Conservation (phyloP, 2,329 filamentous ascomycete genomes). For the Tolypocladium inflatum region DNA sequence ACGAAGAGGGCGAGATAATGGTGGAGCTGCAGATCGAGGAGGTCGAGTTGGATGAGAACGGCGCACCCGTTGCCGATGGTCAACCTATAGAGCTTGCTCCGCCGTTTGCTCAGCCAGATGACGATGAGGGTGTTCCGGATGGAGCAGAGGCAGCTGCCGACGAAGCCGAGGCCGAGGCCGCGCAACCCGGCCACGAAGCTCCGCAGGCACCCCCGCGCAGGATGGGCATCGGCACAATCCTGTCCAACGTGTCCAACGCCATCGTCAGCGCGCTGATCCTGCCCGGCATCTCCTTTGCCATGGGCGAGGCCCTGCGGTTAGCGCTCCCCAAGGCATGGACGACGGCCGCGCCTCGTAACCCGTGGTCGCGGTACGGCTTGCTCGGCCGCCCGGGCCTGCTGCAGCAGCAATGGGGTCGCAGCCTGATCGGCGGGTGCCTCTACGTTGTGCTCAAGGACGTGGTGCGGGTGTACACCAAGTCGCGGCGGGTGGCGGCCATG, state of each 20-base stretch:
- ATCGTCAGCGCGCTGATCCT: conserved; percentile 57
- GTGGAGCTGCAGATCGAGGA: conserved; percentile 25
- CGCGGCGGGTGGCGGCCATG: conserved; percentile 48
- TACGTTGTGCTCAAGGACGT: conserved; percentile 76
- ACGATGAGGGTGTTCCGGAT: background rate
- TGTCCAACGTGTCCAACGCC: conserved; percentile 36
- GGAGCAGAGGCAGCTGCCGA: background rate
- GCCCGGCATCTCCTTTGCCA: conserved; percentile 67
- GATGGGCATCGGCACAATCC: conserved; percentile 22
- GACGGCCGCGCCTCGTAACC: conserved; percentile 22
- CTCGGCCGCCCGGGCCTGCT: conserved; percentile 53
- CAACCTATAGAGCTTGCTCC: conserved; percentile 3
- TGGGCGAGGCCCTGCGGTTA: conserved; percentile 65
- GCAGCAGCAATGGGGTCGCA: conserved; percentile 80
- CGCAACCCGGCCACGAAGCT: conserved; percentile 16
- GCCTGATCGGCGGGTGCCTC: conserved; percentile 76
- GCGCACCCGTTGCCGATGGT: conserved; percentile 10
- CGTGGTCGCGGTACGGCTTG: conserved; percentile 11
- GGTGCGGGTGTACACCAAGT: conserved; percentile 53
- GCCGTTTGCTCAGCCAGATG: background rate
- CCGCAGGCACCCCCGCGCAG: conserved; percentile 24
- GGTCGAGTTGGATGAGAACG: conserved; percentile 28
- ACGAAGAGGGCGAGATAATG: conserved; percentile 13
- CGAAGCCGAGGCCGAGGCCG: background rate
- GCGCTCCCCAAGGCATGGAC: conserved; percentile 62